These are phyloP conservation scores for Neurospora cerealis DNA, from an alignment of 495 filamentous ascomycete species.

Conservation along the genomic window DNA sequence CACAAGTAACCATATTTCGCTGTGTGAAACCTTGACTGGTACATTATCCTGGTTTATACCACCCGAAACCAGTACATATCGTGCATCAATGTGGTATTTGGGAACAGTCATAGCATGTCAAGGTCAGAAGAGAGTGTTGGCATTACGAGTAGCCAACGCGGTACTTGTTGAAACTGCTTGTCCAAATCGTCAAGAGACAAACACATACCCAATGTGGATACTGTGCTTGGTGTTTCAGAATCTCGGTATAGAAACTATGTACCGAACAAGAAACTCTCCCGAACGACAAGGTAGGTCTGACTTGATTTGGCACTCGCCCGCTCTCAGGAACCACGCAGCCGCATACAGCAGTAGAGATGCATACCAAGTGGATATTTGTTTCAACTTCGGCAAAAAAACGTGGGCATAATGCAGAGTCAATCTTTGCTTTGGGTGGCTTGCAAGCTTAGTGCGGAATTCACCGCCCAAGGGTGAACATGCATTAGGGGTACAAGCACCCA, in stretches of 20 bases:
- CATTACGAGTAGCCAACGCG: neutral
- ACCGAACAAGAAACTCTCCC: neutral
- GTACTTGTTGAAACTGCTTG: neutral
- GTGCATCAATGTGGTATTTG: neutral
- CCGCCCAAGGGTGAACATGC: neutral
- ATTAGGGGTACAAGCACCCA: neutral
- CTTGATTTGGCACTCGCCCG: neutral
- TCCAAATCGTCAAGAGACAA: neutral
- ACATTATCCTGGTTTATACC: neutral
- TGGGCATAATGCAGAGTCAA: neutral
- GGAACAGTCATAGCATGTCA: neutral
- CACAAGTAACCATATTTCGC: neutral
- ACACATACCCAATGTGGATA: neutral
- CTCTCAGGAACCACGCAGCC: neutral
- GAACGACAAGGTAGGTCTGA: neutral
- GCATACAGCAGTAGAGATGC: neutral
- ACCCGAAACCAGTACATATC: neutral
- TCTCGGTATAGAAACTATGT: neutral
- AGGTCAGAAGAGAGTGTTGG: neutral
- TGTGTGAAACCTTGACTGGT: neutral
- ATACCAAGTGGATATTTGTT: neutral
- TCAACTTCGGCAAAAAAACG: neutral
- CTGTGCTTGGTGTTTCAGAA: neutral
- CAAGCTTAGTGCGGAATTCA: neutral
- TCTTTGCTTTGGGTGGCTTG: neutral